A percentile compares a stretch with the other conserved stretches of the same genome.
Evolutionary conservation across 305 asterid genomes (phyloP).

Genomic region (Fraxinus ornus): DNA sequence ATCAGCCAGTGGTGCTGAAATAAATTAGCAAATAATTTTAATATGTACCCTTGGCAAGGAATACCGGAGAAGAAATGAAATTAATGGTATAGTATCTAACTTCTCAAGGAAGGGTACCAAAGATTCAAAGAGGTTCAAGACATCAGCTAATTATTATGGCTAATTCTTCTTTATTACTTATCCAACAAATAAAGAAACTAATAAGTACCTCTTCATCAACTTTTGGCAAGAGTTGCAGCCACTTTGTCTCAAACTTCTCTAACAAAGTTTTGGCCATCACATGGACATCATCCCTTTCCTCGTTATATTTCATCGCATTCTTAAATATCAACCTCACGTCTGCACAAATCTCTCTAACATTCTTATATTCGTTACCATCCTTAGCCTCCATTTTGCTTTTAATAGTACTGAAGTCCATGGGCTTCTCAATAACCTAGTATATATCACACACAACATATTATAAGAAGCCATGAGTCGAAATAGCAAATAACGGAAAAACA

Average conservation of each 20-base stretch:
- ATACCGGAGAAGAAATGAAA: background rate
- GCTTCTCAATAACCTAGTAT: slow-evolving; percentile 68
- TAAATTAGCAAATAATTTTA: background rate
- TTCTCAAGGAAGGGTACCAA: background rate
- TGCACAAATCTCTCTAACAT: slow-evolving; percentile 64
- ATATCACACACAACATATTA: background rate
- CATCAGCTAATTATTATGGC: background rate
- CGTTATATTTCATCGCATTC: slow-evolving; percentile 73
- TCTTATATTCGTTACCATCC: slow-evolving; percentile 62
- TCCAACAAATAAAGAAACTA: background rate
- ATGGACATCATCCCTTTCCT: slow-evolving; percentile 63
- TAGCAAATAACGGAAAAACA: background rate
- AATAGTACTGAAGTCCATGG: slow-evolving; percentile 80
- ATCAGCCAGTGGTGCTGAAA: slow-evolving; percentile 18
- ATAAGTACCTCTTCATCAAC: slow-evolving; percentile 70
- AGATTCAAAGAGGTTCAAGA: slow-evolving; percentile 14
- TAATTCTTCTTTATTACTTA: background rate
- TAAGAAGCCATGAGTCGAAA: slow-evolving; percentile 4
- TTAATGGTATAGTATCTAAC: background rate
- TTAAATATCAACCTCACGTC: slow-evolving; percentile 72
- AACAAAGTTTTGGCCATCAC: slow-evolving; percentile 67
- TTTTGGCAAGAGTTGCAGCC: slow-evolving; percentile 76
- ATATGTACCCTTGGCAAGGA: background rate
- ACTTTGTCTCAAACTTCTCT: slow-evolving; percentile 68
- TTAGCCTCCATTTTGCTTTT: slow-evolving; percentile 70